These are phyloP conservation scores for Biscogniauxia mediterranea DNA, from an alignment of 2,329 filamentous ascomycete species.

Conservation along the genomic window DNA sequence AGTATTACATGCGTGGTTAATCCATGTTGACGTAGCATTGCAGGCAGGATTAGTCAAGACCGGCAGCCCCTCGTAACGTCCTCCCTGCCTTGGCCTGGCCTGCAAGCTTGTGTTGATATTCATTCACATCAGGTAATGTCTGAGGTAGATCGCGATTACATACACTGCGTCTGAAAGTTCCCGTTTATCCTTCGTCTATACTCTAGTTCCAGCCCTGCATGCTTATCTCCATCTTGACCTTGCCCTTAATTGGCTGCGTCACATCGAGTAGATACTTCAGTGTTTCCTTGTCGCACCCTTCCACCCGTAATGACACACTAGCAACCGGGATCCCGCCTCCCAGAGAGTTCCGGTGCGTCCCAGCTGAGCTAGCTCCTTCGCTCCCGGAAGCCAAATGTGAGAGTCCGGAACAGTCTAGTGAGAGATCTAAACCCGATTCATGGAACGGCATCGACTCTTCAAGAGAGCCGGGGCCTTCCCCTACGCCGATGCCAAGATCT, in stretches of 20 bases:
- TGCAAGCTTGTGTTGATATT: neutral
- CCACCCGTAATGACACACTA: neutral
- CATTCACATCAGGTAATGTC: neutral
- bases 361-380: neutral
- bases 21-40: neutral
- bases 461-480: neutral
- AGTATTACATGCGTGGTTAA: neutral
- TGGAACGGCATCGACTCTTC: neutral
- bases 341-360: neutral
- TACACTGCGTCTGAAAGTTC: neutral
- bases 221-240: conserved; percentile 1
- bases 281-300: conserved; percentile 3
- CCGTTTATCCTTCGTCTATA: too few species aligned
- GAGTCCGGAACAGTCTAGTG: neutral
- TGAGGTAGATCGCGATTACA: neutral
- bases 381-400: neutral
- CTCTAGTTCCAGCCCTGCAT: neutral
- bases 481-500: neutral
- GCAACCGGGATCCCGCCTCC: neutral
- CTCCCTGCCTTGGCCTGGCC: neutral
- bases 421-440: neutral
- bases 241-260: conserved; percentile 1
- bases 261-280: conserved; percentile 3
- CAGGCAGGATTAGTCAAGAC: neutral
- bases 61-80: neutral